These are phyloP conservation scores for Schizophyllum commune DNA, from an alignment of 1,284 basidiomycete genomes.

Conservation along the genomic window DNA sequence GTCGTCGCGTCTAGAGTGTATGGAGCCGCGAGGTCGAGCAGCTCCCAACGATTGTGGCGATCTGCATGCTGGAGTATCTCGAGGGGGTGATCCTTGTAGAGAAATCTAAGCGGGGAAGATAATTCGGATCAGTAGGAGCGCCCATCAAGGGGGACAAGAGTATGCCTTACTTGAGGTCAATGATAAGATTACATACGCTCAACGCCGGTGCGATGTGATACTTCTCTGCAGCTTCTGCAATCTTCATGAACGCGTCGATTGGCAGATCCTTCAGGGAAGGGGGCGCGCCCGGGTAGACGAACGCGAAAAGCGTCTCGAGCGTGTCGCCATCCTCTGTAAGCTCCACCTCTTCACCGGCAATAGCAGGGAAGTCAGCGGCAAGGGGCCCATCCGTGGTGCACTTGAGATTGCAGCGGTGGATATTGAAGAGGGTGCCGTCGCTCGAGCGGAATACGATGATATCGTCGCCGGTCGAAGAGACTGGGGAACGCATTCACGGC, in stretches of 20 bases:
- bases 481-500: no score
- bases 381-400: not conserved
- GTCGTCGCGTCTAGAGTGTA: not conserved
- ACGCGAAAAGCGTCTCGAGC: conserved; percentile 21
- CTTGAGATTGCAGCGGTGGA: not conserved
- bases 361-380: not conserved
- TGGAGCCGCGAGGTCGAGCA: conserved; percentile 4
- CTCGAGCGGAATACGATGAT: not conserved
- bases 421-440: not conserved
- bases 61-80: conserved; percentile 6
- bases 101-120: conserved; percentile 3
- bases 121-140: no score
- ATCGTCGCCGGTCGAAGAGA: not conserved
- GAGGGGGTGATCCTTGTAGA: conserved; percentile 10
- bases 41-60: conserved; percentile 4
- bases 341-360: conserved; percentile 12
- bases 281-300: conserved; percentile 20
- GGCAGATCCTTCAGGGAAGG: conserved; percentile 18
- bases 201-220: conserved; percentile 24
- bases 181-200: conserved; percentile 14
- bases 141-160: no score
- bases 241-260: conserved; percentile 14
- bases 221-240: conserved; percentile 24
- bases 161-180: no score
- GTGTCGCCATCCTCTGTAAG: conserved; percentile 17